Percentiles rank a stretch among this genome's conserved stretches.
These are phyloP conservation scores for Cynara cardunculus DNA, from an alignment of 129 eudicot genomes.

Conservation along the genomic window DNA sequence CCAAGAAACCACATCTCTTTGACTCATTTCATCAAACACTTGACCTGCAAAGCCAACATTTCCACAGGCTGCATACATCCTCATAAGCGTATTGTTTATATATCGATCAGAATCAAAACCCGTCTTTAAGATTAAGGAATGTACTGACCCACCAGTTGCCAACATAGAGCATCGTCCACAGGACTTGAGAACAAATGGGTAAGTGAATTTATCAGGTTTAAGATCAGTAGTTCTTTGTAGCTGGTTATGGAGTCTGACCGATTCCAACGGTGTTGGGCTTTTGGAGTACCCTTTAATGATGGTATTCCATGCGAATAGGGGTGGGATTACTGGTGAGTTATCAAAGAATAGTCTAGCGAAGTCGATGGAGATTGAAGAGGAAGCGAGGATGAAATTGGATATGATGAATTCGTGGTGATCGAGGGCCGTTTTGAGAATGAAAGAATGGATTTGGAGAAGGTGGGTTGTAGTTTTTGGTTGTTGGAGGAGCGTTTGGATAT, in stretches of 20 bases:
- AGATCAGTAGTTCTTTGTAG: constrained; percentile 13
- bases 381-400: constrained; percentile 31
- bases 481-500: constrained; percentile 23
- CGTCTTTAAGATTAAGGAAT: constrained; percentile 29
- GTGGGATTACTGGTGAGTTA: constrained; percentile 27
- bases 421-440: constrained; percentile 33
- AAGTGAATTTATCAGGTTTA: constrained; percentile 39
- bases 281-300: constrained; percentile 38
- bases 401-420: constrained; percentile 27
- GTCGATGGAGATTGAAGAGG: constrained; percentile 28
- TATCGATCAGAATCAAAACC: constrained; percentile 44
- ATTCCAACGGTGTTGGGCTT: constrained; percentile 27
- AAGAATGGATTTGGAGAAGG: constrained; percentile 34
- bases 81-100: constrained; percentile 30
- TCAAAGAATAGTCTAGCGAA: constrained; percentile 28
- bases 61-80: constrained; percentile 24
- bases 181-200: constrained; percentile 48
- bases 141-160: constrained; percentile 38
- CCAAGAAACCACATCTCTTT: constrained; percentile 50
- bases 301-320: constrained; percentile 41
- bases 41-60: constrained; percentile 21
- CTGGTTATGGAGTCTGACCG: constrained; percentile 22
- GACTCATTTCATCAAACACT: constrained; percentile 44
- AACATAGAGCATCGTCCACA: constrained; percentile 36
- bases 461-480: constrained; percentile 14